Conservation (phyloP, 2,329 filamentous ascomycete species). For the Rugonectria rugulosa region DNA sequence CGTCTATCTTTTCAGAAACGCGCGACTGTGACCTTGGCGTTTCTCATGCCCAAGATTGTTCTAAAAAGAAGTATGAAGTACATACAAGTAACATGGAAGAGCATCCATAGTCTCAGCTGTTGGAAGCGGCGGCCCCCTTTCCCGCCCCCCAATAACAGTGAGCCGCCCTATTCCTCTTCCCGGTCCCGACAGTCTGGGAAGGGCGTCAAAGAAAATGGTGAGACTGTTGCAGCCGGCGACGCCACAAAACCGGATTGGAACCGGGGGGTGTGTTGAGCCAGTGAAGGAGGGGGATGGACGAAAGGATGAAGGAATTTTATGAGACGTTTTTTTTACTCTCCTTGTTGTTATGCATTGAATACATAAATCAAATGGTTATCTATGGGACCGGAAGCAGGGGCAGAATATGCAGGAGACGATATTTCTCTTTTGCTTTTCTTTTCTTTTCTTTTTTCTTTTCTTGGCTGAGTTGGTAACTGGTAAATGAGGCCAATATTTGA, state of each 20-base stretch:
- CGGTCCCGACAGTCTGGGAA: constrained; percentile 36
- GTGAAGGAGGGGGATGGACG: too few relatives aligned
- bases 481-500: too few relatives aligned
- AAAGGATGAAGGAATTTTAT: too few relatives aligned
- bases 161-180: constrained; percentile 19
- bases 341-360: background rate
- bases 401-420: background rate
- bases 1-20: background rate
- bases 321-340: too few relatives aligned
- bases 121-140: constrained; percentile 1
- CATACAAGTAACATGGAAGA: too few relatives aligned
- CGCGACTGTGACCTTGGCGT: too few relatives aligned
- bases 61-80: too few relatives aligned
- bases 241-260: constrained; percentile 31
- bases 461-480: too few relatives aligned
- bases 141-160: constrained; percentile 32
- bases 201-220: constrained; percentile 30
- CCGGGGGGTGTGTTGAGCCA: background rate
- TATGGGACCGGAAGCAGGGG: background rate
- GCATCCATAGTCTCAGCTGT: background rate
- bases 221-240: constrained; percentile 36
- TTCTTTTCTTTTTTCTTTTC: background rate
- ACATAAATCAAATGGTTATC: background rate
- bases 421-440: background rate
- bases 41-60: too few relatives aligned